Base-by-base conservation (phyloP, 1,284 basidiomycete species). In the Apiotrichum sp. region DNA sequence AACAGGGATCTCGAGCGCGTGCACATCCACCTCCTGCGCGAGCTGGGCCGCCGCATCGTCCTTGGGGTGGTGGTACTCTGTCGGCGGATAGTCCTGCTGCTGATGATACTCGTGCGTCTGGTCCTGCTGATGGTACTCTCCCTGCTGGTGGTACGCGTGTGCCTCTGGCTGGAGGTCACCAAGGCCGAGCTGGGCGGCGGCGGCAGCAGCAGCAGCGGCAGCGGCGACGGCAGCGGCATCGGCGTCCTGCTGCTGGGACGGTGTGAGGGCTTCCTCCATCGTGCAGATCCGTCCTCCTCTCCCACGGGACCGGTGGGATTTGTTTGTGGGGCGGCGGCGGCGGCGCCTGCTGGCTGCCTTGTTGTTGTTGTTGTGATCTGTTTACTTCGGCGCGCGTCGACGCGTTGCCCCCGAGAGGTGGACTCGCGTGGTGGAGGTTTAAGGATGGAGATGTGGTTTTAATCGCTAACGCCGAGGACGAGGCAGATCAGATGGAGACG, bases 191-290 rank as follows among this genome's bases (percentile, higher is more conserved):
- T 68, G 65, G 40, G 59, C 63, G 3, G 65, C 68, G 6, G 64
- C 64, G 9, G 61, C 66, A 9, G 68, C 66, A 34, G 69, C 69
- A 8, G 68, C 70, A n/a, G 61, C 63, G 22, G 71, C 68, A 5
- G 67, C 69, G n/a, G 66, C 67, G 22, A 22, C 22, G 22, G 22
- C 22, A 22, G 22, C 22, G 14, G 65, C 71, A 50, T 70, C 69
- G 22, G 64, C 62, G 54, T 73, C 67, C 32, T 66, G 62, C 47
- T 69, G 68, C 50, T 67, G 63, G 36, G 47, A 22, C 14, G 65
- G 35, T 8, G 40, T 41, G 56, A 64, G 59, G 47, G 57, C 34
- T 35, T 64, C 61, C 50, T 69, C 65, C 65, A 68, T 71, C 32
- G 42, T 51, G 36, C 11, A 46, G 39, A 57, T 54, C 35, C 29